phyloP scores from a whole-genome alignment of 164 flowering plant genomes.

The Echeveria elegans region DNA sequence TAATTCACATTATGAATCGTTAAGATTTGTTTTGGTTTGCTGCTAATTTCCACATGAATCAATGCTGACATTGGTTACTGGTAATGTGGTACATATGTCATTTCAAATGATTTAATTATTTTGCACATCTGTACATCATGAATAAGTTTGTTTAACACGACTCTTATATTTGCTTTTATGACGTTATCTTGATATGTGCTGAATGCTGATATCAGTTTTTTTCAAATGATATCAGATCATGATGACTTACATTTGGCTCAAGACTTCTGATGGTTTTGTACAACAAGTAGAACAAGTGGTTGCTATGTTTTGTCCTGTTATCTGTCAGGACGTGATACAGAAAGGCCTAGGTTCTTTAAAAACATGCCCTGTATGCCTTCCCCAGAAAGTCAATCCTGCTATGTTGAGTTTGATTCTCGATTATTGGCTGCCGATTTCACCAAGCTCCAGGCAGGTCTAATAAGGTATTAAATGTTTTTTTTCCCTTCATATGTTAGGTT shows the following conservation, averaged over 20 bases:
- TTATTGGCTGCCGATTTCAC: conserved; percentile 87
- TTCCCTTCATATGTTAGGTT: neutral
- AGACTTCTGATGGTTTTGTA: conserved; percentile 85
- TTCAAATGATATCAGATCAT: conserved; percentile 26
- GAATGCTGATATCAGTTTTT: conserved; percentile 4
- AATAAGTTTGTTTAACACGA: neutral
- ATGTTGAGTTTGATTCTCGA: conserved; percentile 70
- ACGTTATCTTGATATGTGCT: too few relatives aligned
- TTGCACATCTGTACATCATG: neutral
- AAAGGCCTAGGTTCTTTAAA: conserved; percentile 79
- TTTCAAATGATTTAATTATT: neutral
- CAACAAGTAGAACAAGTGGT: conserved; percentile 95
- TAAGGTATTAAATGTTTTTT: conserved; percentile 38
- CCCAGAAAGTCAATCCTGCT: conserved; percentile 75
- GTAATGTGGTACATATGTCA: neutral
- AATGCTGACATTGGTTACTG: neutral
- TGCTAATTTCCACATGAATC: neutral
- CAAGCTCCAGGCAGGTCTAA: conserved; percentile 85
- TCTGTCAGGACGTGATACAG: conserved; percentile 66
- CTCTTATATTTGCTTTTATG: neutral
- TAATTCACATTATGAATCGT: neutral
- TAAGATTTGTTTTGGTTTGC: neutral
- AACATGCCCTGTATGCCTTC: conserved; percentile 72
- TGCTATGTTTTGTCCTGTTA: conserved; percentile 84
- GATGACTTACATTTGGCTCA: conserved; percentile 90